Conservation (phyloP, 2,329 filamentous ascomycete species). For the Colletotrichum viniferum region DNA sequence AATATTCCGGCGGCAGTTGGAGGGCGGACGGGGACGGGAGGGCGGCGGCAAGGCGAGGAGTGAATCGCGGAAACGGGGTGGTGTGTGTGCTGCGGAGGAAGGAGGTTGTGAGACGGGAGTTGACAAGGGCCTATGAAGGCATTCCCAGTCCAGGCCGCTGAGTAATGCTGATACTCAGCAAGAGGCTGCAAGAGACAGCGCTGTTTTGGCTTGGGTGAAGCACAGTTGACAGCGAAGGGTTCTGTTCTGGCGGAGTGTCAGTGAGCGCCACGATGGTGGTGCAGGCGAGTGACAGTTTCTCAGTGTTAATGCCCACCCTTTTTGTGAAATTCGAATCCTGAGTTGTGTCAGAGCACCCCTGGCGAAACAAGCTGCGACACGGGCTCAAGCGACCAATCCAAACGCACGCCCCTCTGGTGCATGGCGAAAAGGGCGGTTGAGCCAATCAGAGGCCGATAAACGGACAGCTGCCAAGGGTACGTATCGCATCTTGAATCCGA, state of each 20-base stretch:
- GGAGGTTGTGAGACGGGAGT: not conserved
- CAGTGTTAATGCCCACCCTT: not conserved
- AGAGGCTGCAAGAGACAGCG: not conserved
- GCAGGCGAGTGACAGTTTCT: not conserved
- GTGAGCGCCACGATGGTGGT: not conserved
- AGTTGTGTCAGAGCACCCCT: conserved; percentile 38
- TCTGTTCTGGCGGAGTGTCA: not conserved
- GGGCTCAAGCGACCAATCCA: conserved; percentile 17
- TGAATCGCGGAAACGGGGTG: not conserved
- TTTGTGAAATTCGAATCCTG: conserved; percentile 26
- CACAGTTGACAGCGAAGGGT: not conserved
- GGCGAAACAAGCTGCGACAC: conserved; percentile 43
- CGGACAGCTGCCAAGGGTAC: not conserved
- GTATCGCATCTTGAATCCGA: conserved; percentile 4
- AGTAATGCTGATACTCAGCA: not conserved
- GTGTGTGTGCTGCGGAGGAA: not conserved
- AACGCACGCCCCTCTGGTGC: conserved; percentile 10
- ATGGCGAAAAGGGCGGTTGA: not conserved
- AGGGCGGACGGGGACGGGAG: not conserved
- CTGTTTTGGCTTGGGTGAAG: not conserved
- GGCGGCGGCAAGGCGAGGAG: not conserved
- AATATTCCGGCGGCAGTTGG: not conserved
- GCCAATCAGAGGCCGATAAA: conserved; percentile 1
- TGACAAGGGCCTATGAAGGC: not conserved
- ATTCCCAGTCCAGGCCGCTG: not conserved